Base-by-base conservation (phyloP, 768 basidiomycete genomes). In the Pleurotus ostreatus region DNA sequence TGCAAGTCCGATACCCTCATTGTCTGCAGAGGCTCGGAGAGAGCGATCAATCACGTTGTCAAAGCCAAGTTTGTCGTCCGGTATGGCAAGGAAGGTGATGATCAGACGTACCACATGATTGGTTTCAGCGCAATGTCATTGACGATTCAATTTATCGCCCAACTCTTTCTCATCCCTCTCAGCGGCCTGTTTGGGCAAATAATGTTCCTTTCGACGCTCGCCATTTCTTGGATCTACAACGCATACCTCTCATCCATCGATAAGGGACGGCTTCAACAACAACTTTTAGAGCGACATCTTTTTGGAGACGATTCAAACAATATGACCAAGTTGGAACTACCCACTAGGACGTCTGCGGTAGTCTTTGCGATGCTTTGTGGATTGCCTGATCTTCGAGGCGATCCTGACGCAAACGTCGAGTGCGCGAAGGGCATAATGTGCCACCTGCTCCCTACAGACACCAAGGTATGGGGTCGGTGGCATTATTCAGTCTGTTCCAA, bases 161-260 rank as follows among this genome's bases (percentile, higher is more conserved):
- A 74, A 57, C 61, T 72, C 4, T 61, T 73, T 45, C 63, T 73
- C 37, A 70, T 71, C 22, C 70, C 70, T 1, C 68, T 69, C 30
- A 66, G 64, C n/a, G 59, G 62, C 4, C 48, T 70, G 1, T 69
- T 72, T 30, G 68, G 70, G 20, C 68, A 70, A 57, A 57, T 66
- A 55, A 64, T 71, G 66, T 70, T 71, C 49, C 44, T 72, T 20
- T 4, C 55, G 41, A 65, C 68, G 4, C 59, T 71, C 43, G 56
- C 51, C 16, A 62, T 60, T 2, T 70, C 69, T 8, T 73, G 69
- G 71, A 25, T 41, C 16, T 66, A 71, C 53, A 68, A 68, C 16
- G 62, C 60, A 16, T 66, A 62, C 45, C 60, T 73, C 11, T 64
- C 66, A 30, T 60, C 26, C 20, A 30, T 56, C 20, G 55, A 56